phyloP scores from a whole-genome alignment of 176 grass and related monocot species.

The Dendrocalamus sinicus region DNA sequence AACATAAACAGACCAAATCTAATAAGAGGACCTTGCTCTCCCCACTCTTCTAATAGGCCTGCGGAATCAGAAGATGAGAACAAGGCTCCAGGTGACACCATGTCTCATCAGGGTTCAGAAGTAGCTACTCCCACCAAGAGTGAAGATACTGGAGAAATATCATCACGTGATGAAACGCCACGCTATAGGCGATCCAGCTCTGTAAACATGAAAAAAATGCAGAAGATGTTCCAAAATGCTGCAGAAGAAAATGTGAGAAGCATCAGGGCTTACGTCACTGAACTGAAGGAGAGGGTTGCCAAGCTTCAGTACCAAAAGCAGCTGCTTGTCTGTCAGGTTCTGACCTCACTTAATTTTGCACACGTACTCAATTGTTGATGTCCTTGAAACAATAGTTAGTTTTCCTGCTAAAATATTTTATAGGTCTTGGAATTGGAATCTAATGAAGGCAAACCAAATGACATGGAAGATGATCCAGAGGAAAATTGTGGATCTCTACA shows the following conservation, averaged over 20 bases:
- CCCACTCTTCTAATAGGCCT: constrained; percentile 64
- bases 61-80: constrained; percentile 82
- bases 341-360: constrained; percentile 8
- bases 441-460: constrained; percentile 64
- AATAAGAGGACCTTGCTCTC: constrained; percentile 71
- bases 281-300: constrained; percentile 91
- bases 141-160: constrained; percentile 67
- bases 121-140: constrained; percentile 77
- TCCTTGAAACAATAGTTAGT: background rate
- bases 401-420: constrained; percentile 42
- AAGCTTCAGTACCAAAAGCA: constrained; percentile 99
- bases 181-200: constrained; percentile 80
- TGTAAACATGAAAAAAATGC: constrained; percentile 98
- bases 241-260: constrained; percentile 90
- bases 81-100: constrained; percentile 55
- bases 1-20: constrained; percentile 65
- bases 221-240: constrained; percentile 97
- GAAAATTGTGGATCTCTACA: constrained; percentile 51
- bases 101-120: constrained; percentile 57
- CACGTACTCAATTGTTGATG: background rate
- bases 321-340: constrained; percentile 92
- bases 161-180: constrained; percentile 80
- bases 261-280: constrained; percentile 88
- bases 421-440: constrained; percentile 93
- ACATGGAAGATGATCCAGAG: constrained; percentile 41